Base-by-base conservation (phyloP, 2,329 filamentous ascomycete species). In the Pyrenochaeta sp. region DNA sequence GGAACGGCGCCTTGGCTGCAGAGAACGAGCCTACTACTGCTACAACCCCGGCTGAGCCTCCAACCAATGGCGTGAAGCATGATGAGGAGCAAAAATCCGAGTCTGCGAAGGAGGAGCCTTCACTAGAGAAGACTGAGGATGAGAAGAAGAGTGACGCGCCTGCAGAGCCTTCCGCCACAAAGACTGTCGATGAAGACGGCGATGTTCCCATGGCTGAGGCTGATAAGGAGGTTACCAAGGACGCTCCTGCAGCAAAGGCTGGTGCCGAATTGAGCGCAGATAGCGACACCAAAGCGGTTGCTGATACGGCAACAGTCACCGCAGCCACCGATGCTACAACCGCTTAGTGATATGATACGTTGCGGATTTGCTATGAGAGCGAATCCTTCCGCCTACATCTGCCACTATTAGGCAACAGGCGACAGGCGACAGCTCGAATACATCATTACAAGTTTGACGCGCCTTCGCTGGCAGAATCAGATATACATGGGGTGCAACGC, bases 1-100 rank as follows among this genome's bases (percentile, higher is more conserved):
- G 95, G 95, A 96, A 90, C 75, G 89, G 90, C 74, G 83, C 92
- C 31, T 82, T 98, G 14, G 66, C 71, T 12, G 61, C 67, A 9
- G 72, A 72, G 12, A 47, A 63, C 7, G 72, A 75, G 44, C 63
- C 59, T 17, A 64, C 65, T 4, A 40, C 62, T 35, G 47, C 53
- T 23, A n/a, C 56, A n/a, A 14, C 53, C 42, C 14, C 51, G 1
- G 51, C 63, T 33, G 69, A 67, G 32, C 52, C 69, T 14, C 53
- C 68, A 30, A 69, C 71, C 15, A 76, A 76, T 30, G 72, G 74
- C 17, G 68, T 68, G 39, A 75, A 74, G 47, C 61, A 69, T 15
- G 70, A 74, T 55, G 71, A 73, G 23, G 71, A 72, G 35, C 75
- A 77, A 50, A 78, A 77, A 47, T 57, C 72, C n/a, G 71, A 77